Conservation (phyloP, 1,284 basidiomycete species). For the Cryptococcus sp. region DNA sequence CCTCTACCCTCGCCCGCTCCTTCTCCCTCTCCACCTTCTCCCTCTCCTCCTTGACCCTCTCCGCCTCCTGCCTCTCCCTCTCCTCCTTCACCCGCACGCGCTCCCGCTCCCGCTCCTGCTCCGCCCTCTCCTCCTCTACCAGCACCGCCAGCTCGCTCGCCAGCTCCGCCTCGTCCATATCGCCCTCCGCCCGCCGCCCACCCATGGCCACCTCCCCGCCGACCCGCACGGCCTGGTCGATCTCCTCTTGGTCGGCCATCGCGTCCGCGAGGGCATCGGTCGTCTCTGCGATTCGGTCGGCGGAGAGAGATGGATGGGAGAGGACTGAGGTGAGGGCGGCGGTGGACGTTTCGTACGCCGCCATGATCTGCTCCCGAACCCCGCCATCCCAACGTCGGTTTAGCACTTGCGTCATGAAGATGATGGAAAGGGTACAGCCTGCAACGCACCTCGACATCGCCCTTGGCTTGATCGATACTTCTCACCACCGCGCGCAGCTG, state of each 20-base stretch:
- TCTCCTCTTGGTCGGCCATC: constrained; percentile 72
- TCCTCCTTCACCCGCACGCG: neutral
- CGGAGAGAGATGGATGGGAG: constrained; percentile 70
- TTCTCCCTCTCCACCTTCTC: neutral
- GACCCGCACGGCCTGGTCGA: constrained; percentile 71
- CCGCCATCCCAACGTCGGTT: neutral
- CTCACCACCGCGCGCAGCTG: constrained; percentile 72
- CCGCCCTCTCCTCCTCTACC: constrained; percentile 40
- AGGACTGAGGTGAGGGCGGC: constrained; percentile 71
- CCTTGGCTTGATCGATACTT: constrained; percentile 79
- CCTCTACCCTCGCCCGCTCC: neutral
- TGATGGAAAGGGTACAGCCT: neutral
- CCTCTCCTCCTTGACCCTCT: neutral
- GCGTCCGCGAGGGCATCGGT: constrained; percentile 82
- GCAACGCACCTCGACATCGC: constrained; percentile 71
- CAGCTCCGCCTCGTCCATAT: constrained; percentile 56
- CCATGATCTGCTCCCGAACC: constrained; percentile 89
- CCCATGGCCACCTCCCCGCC: constrained; percentile 61
- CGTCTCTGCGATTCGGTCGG: constrained; percentile 73
- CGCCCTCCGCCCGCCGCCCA: constrained; percentile 49
- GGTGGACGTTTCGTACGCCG: constrained; percentile 76
- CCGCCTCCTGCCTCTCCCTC: neutral
- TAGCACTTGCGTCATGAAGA: neutral
- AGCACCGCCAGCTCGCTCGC: constrained; percentile 49
- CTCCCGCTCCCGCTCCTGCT: constrained; percentile 8